phyloP scores from a whole-genome alignment of 805 yeast species.

The Yarrowia yakushimensis region DNA sequence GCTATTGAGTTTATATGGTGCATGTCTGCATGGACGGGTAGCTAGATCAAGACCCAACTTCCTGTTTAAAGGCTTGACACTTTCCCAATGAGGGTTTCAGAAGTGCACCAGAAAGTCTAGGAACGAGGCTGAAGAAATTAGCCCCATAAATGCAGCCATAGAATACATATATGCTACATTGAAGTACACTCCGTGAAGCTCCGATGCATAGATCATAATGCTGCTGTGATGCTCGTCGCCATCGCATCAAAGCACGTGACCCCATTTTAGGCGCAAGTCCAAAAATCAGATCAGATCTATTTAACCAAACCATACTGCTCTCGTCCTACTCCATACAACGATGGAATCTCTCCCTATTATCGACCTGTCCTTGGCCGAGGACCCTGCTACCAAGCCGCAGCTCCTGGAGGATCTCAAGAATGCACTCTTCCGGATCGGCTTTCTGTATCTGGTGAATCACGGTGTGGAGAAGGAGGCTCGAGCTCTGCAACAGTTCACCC shows the following conservation, averaged over 20 bases:
- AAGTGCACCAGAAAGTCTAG: too few species aligned
- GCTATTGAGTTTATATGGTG: not conserved
- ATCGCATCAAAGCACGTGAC: slow-evolving; percentile 15
- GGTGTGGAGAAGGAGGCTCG: slow-evolving; percentile 43
- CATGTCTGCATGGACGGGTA: not conserved
- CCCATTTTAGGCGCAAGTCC: slow-evolving; percentile 1
- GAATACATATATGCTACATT: not conserved
- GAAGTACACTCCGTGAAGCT: not conserved
- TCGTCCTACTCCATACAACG: not conserved
- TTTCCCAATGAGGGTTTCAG: too few species aligned
- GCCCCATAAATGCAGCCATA: not conserved
- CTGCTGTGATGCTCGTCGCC: not conserved
- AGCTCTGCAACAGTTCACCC: slow-evolving; percentile 42
- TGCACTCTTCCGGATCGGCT: slow-evolving; percentile 57
- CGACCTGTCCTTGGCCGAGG: slow-evolving; percentile 45
- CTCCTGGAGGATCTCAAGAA: slow-evolving; percentile 41
- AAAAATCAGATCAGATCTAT: not conserved
- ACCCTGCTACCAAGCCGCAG: slow-evolving; percentile 43
- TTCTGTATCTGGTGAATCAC: slow-evolving; percentile 49
- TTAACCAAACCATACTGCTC: not conserved
- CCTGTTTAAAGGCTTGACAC: too few species aligned
- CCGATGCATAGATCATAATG: slow-evolving; percentile 6
- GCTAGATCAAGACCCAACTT: not conserved
- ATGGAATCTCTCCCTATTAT: slow-evolving; percentile 35
- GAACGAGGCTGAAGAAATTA: too few species aligned